A percentile compares a stretch with the other conserved stretches of the same genome.
Conservation (phyloP, 805 yeast species). For the Pichia manshurica region DNA sequence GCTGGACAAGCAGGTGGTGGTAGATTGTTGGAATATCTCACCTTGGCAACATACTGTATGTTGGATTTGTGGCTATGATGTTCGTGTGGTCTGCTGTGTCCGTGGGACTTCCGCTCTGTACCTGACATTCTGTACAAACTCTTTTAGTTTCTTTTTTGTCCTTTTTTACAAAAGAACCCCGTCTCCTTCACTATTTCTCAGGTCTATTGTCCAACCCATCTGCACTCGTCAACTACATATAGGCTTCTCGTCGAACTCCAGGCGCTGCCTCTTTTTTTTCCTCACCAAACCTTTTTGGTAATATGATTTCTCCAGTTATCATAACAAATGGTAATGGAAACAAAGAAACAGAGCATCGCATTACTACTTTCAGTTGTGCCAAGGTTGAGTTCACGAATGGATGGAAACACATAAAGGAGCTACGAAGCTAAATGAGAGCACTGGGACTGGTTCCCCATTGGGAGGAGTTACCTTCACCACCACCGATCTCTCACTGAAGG, state of each 20-base stretch:
- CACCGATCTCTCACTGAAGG: slow-evolving; percentile 42
- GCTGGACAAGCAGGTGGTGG: slow-evolving; percentile 96
- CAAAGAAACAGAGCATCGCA: no score
- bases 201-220: no score
- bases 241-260: no score
- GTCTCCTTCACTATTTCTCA: no score
- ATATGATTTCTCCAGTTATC: no score
- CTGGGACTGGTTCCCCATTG: slow-evolving; percentile 32
- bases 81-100: not conserved
- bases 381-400: not conserved
- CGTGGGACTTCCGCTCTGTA: not conserved
- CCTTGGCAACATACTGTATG: slow-evolving; percentile 58
- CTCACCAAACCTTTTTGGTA: no score
- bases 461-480: slow-evolving; percentile 49
- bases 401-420: not conserved
- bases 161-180: no score
- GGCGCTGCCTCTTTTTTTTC: no score
- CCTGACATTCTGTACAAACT: slow-evolving; percentile 3
- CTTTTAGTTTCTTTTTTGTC: no score
- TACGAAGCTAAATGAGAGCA: not conserved
- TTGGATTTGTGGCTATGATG: slow-evolving; percentile 9
- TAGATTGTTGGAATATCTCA: slow-evolving; percentile 75
- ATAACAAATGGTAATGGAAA: no score
- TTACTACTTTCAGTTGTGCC: no score
- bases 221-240: no score